Base-by-base conservation (phyloP, 768 basidiomycete genomes). In the Boletus sp. region DNA sequence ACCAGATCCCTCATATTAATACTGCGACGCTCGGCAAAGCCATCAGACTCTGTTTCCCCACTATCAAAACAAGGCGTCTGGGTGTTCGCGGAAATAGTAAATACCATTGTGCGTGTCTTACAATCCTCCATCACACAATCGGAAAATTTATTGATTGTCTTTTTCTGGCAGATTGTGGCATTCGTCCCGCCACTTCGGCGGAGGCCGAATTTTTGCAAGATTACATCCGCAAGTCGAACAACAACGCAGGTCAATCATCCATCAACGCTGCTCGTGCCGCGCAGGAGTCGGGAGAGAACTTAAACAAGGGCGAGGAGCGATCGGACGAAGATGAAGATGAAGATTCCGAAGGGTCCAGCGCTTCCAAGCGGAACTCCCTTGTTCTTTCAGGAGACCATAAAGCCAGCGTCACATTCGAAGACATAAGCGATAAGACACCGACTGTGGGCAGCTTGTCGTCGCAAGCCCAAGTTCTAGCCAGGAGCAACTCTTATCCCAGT, bases 1-100 rank as follows among this genome's bases (percentile, higher is more conserved):
- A 94, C 74, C 88, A 89, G 48, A 90, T 94, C 56, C 90, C 90
- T 49, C 91, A 95, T 67, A 92, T 96, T 77, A 97, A 95, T 77
- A 93, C 93, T 35, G 94, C 94, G 61, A 93, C 93, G 1, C 80
- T 97, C 64, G 94, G 94, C 57, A 97, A 97, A 72, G 93, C 93
- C 43, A 93, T 97, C 66, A 82, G 93, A 58, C 82, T 90, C 51
- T 94, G 92, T 70, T 97, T 93, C 75, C 91, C 91, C 46, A 90
- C 88, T 58, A 94, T 97, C 80, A 95, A 93, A 81, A 96, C 94
- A 47, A 80, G 94, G 61, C 87, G 94, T 54, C 74, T 97, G 55
- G 94, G 94, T 55, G 92, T 92, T 55, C 77, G 94, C 73, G 93
- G 93, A 47, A 94, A 96, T 77, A 92, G 90, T 76, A 95, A 94